Conservation (phyloP, 179 eudicot genomes). For the Silene vulgaris region DNA sequence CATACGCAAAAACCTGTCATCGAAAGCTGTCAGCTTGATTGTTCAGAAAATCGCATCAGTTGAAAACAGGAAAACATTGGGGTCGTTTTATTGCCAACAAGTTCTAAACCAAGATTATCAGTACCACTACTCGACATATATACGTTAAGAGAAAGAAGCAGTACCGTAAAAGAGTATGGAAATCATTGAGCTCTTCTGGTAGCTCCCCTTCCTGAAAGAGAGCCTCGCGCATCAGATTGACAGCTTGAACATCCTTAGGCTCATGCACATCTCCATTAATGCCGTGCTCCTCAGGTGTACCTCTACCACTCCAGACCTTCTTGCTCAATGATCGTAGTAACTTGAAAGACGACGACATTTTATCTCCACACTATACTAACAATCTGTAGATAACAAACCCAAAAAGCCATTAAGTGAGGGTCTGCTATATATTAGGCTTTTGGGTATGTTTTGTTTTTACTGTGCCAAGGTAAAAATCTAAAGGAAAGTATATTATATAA, state of each 20-base stretch:
- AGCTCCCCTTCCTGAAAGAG: conserved; percentile 32
- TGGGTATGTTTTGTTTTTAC: too few relatives aligned
- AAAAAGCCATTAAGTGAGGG: too few relatives aligned
- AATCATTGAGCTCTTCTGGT: conserved; percentile 31
- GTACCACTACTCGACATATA: too few relatives aligned
- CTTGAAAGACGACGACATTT: conserved; percentile 24
- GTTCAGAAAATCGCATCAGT: too few relatives aligned
- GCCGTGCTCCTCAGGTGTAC: neutral
- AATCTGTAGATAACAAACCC: too few relatives aligned
- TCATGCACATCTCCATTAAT: neutral
- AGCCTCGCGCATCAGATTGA: conserved; percentile 39
- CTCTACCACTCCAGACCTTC: conserved; percentile 25
- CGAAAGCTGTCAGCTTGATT: neutral
- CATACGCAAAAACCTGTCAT: conserved; percentile 46
- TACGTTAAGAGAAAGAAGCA: neutral
- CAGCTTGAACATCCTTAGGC: conserved; percentile 41
- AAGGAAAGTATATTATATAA: too few relatives aligned
- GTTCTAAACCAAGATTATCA: too few relatives aligned
- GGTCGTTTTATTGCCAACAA: too few relatives aligned
- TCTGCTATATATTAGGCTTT: too few relatives aligned
- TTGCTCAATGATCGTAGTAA: conserved; percentile 23
- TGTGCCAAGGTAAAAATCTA: too few relatives aligned
- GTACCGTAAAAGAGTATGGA: conserved; percentile 47
- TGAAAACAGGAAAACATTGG: too few relatives aligned
- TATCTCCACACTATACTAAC: too few relatives aligned